Evolutionary conservation across 352 stramenopile species (phyloP).

Genomic region (Globisporangium camurandrum): DNA sequence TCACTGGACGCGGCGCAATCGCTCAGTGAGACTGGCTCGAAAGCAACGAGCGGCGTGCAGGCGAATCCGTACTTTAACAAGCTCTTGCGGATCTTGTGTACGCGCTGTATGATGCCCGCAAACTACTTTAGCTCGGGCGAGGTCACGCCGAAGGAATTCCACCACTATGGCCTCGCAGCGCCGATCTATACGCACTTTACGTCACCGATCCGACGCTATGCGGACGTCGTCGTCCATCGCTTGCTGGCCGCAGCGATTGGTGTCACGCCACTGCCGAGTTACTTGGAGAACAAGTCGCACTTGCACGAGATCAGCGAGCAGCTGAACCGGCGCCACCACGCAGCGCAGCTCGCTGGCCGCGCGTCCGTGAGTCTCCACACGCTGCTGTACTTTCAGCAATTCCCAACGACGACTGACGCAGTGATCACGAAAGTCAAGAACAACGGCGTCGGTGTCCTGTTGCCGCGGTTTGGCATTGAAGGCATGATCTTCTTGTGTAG

Average conservation of each 20-base stretch:
- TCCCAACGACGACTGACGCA: conserved; percentile 75
- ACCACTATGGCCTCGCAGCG: conserved; percentile 96
- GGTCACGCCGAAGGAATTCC: conserved; percentile 64
- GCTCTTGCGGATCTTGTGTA: no score
- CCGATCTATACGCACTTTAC: conserved; percentile 99
- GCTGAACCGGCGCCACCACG: conserved; percentile 95
- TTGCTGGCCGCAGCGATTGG: conserved; percentile 91
- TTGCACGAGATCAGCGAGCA: conserved; percentile 95
- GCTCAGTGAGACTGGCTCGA: conserved; percentile 75
- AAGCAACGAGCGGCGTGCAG: conserved; percentile 84
- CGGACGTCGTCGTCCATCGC: conserved; percentile 75
- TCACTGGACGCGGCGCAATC: no score
- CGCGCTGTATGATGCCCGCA: conserved; percentile 92
- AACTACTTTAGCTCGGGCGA: conserved; percentile 90
- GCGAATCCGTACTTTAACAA: no score
- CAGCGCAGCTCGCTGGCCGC: conserved; percentile 94
- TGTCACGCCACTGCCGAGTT: conserved; percentile 91
- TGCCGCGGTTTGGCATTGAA: conserved; percentile 99
- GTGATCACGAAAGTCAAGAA: conserved; percentile 95
- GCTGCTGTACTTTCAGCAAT: conserved; percentile 95
- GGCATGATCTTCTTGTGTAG: conserved; percentile 89
- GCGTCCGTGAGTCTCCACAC: conserved; percentile 97
- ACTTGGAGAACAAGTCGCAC: conserved; percentile 91
- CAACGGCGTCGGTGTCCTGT: conserved; percentile 92
- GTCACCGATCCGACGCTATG: conserved; percentile 94